phyloP scores from a whole-genome alignment of 306 rosid genomes.

The Gastrolobium bilobum region DNA sequence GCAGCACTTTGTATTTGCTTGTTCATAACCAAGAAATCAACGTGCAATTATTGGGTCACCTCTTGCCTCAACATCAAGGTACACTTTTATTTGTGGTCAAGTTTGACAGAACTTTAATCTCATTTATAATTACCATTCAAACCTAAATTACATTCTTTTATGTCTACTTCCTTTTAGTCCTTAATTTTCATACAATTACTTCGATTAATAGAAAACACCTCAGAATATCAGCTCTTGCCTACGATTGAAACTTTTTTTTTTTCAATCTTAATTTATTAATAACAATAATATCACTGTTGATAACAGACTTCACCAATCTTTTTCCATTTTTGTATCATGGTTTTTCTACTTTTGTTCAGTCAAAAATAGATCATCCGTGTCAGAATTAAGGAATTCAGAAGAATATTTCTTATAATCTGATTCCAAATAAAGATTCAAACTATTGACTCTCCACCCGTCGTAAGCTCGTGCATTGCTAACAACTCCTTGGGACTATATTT shows the following conservation, averaged over 20 bases:
- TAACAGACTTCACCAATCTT: not conserved
- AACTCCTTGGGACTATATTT: not conserved
- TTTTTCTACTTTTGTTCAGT: not conserved
- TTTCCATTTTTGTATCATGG: not conserved
- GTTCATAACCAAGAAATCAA: slow-evolving; percentile 22
- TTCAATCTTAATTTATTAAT: not conserved
- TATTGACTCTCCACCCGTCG: too few species aligned
- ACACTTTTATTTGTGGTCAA: slow-evolving; percentile 32
- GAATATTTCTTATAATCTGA: not conserved
- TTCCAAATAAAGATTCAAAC: not conserved
- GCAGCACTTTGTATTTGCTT: slow-evolving; percentile 33
- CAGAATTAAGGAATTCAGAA: not conserved
- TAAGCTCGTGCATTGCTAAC: not conserved
- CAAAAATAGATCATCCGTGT: not conserved
- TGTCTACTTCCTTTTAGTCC: not conserved
- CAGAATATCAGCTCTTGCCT: not conserved
- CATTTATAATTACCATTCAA: slow-evolving; percentile 8
- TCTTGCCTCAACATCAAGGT: slow-evolving; percentile 16
- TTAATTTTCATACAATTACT: slow-evolving; percentile 12
- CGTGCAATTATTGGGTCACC: slow-evolving; percentile 48
- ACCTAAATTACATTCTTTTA: not conserved
- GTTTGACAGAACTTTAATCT: slow-evolving; percentile 20
- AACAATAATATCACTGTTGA: not conserved
- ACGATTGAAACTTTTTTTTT: not conserved
- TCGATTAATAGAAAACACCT: slow-evolving; percentile 16